Percentiles rank a stretch among this genome's conserved stretches.
Evolutionary conservation across 192 early-diverging fungal genomes (phyloP).

Genomic region (Phycomyces blakesleeanus): DNA sequence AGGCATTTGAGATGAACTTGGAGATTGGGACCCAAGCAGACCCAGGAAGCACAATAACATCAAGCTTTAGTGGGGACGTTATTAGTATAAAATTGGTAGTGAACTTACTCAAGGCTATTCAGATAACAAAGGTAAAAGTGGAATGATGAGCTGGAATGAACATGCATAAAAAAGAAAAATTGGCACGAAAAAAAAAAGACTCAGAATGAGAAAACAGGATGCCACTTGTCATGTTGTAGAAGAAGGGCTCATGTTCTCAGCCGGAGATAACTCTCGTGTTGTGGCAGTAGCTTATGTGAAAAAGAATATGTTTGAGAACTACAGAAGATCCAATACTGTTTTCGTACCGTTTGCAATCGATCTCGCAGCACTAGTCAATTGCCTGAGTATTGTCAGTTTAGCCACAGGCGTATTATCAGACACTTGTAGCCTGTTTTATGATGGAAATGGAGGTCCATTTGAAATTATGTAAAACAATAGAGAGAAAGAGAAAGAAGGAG

Average conservation of each 20-base stretch:
- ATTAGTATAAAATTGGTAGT: background rate
- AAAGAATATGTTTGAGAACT: background rate
- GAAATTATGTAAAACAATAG: too few relatives aligned
- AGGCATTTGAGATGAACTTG: too few relatives aligned
- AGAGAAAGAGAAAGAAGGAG: too few relatives aligned
- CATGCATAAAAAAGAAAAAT: background rate
- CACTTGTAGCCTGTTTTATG: too few relatives aligned
- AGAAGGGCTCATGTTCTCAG: background rate
- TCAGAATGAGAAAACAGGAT: background rate
- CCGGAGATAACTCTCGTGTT: background rate
- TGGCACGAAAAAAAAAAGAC: background rate
- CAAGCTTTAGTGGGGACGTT: background rate
- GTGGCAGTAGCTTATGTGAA: background rate
- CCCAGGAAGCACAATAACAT: background rate
- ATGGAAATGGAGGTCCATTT: too few relatives aligned
- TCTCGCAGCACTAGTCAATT: background rate
- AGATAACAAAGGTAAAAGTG: background rate
- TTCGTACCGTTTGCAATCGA: background rate
- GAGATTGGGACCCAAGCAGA: too few relatives aligned
- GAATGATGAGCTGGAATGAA: background rate
- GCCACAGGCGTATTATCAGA: too few relatives aligned
- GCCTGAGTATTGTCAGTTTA: background rate
- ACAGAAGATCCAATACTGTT: background rate
- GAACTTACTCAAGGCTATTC: background rate
- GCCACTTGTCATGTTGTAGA: background rate